Percentiles rank a stretch among this genome's conserved stretches.
These are phyloP conservation scores for Chaetomium globosum DNA, from an alignment of 2,329 filamentous ascomycete genomes.

Conservation along the genomic window DNA sequence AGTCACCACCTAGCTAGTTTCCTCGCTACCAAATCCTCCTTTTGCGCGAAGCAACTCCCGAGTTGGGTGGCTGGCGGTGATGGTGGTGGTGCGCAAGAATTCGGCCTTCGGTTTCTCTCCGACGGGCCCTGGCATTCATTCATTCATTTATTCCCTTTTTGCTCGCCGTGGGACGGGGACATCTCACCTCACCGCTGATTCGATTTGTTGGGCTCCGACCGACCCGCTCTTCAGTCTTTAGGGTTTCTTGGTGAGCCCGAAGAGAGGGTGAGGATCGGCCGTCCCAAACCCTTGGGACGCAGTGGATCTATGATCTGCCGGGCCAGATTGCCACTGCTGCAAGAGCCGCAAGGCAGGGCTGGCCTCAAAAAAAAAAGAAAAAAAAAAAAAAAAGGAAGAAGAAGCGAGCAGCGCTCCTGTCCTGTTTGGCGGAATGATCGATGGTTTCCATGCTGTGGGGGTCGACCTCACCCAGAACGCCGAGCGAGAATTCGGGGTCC, in stretches of 20 bases:
- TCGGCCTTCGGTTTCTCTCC: not conserved
- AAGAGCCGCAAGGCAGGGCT: not conserved
- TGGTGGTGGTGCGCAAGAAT: constrained; percentile 14
- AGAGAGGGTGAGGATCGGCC: constrained; percentile 8
- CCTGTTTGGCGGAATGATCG: not conserved
- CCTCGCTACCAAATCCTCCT: not conserved
- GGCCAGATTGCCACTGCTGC: not conserved
- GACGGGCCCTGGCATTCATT: not conserved
- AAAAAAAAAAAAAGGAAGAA: not conserved
- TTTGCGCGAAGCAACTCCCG: not conserved
- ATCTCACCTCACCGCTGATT: constrained; percentile 3
- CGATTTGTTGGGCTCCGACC: not conserved
- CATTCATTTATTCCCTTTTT: not conserved
- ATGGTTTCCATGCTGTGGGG: not conserved
- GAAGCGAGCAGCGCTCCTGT: not conserved
- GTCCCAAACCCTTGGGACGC: constrained; percentile 5
- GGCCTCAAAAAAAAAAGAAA: not conserved
- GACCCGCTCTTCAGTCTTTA: not conserved
- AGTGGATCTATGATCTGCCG: not conserved
- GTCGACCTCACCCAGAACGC: not conserved
- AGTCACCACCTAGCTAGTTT: not conserved
- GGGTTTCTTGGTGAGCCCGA: not conserved
- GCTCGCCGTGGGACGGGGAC: not conserved
- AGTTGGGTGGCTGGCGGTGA: not conserved
- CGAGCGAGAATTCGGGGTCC: not conserved